Base-by-base conservation (phyloP, 2,329 filamentous ascomycete genomes). In the Daldinia sp. region DNA sequence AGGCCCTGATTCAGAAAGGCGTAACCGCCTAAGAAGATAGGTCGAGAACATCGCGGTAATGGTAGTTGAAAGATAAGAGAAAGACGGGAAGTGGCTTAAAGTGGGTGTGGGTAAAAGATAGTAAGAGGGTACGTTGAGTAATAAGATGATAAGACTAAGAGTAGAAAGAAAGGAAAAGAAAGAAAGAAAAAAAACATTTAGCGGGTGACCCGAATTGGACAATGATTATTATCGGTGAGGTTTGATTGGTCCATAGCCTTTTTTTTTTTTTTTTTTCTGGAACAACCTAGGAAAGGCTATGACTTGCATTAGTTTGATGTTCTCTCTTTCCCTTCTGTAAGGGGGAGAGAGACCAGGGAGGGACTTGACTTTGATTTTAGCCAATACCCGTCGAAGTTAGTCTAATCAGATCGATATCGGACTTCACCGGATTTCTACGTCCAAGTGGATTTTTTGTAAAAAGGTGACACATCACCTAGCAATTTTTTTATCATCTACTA, bases 251-350 rank as follows among this genome's bases (percentile, higher is more conserved):
- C 12, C n/a, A 56, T 6, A 10, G 26, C n/a, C 44, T 10, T 55
- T 60, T 61, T 23, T 23, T 23, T 23, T 23, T 23, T 23, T 23
- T 23, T 23, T 23, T 55, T 60, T 61, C 20, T 23, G 20, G 20
- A 23, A 23, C 20, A 33, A 30, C 46, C 46, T 6, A 50, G 26
- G 26, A 50, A 41, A 65, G 60, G 57, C 60, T 67, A 69, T 72
- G 65, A 70, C 68, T 70, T 70, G 68, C 68, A 68, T 70, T 69
- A 65, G 63, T 26, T 39, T 53, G 39, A 58, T 65, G 57, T 63
- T 54, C 13, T 18, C 28, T 23, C 18, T 12, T 18, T 37, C 28
- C 33, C 33, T 35, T 37, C 51, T 41, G 33, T 54, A 35, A 54
- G 50, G n/a, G 33, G n/a, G 20, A 7, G 42, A 18, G 15, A 12